A percentile compares a stretch with the other conserved stretches of the same genome.
phyloP scores from a whole-genome alignment of 106 monocot genomes.

The Ottelia alismoides region DNA sequence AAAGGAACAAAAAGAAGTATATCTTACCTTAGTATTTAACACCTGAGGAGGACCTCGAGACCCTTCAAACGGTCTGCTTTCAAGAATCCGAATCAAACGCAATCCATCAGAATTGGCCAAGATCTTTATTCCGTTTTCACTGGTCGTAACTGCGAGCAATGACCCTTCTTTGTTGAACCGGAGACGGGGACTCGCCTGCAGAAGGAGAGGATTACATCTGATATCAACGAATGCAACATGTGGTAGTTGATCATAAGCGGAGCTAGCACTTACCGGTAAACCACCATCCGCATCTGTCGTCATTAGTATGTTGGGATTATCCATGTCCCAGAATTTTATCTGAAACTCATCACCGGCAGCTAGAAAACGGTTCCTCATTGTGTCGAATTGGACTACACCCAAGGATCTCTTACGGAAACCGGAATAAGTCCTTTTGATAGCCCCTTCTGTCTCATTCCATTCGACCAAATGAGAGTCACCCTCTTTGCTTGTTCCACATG shows the following conservation, averaged over 20 bases:
- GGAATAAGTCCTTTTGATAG: constrained; percentile 61
- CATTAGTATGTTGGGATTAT: constrained; percentile 36
- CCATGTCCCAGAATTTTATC: constrained; percentile 91
- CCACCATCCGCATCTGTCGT: constrained; percentile 66
- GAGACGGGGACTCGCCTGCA: constrained; percentile 80
- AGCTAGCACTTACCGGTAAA: constrained; percentile 60
- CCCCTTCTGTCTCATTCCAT: constrained; percentile 83
- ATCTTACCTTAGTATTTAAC: constrained; percentile 48
- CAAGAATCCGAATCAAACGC: constrained; percentile 80
- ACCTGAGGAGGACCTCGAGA: constrained; percentile 62
- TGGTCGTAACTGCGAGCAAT: constrained; percentile 87
- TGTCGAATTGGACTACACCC: constrained; percentile 80
- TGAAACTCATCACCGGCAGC: constrained; percentile 83
- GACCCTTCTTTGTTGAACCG: constrained; percentile 98
- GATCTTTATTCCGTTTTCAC: constrained; percentile 92
- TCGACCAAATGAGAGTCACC: constrained; percentile 79
- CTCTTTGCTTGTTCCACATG: constrained; percentile 80
- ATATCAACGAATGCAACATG: too few relatives aligned
- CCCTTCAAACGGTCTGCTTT: constrained; percentile 79
- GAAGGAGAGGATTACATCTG: too few relatives aligned
- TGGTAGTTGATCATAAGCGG: too few relatives aligned
- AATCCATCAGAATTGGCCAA: constrained; percentile 91
- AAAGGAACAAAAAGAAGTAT: not conserved
- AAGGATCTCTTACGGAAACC: constrained; percentile 57
- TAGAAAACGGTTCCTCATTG: constrained; percentile 57